A percentile compares a stretch with the other conserved stretches of the same genome.
Conservation (phyloP, 2,329 filamentous ascomycete species). For the Fusarium torreyae region DNA sequence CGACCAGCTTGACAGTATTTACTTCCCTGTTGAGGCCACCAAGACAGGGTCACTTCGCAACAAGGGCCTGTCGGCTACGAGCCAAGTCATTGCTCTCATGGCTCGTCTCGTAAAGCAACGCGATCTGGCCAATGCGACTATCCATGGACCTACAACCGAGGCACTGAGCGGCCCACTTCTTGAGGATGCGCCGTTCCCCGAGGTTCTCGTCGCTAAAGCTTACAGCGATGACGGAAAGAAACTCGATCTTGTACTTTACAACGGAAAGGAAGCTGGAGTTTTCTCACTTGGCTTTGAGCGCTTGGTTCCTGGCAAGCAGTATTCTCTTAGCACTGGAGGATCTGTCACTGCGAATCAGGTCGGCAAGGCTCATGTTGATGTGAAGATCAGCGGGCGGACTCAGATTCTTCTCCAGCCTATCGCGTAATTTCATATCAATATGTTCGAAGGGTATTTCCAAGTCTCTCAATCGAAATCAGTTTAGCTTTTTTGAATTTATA, state of each 20-base stretch:
- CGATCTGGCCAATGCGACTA: not conserved
- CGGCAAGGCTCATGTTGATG: not conserved
- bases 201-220: rapidly evolving
- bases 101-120: not conserved
- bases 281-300: not conserved
- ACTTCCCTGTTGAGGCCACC: not conserved
- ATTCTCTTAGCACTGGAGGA: not conserved
- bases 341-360: not conserved
- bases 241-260: not conserved
- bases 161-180: not conserved
- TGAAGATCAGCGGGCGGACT: not conserved
- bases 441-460: too few species aligned
- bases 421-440: too few species aligned
- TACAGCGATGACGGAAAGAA: not conserved
- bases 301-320: not conserved
- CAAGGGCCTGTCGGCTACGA: not conserved
- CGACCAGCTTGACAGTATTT: not conserved
- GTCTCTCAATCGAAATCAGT: too few species aligned
- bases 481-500: too few species aligned
- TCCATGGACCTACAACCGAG: not conserved
- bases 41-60: slow-evolving; percentile 1
- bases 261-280: not conserved
- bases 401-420: not conserved
- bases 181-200: not conserved
- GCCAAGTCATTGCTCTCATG: not conserved